phyloP scores from a whole-genome alignment of 768 basidiomycete species.

The Russula dissimulans region DNA sequence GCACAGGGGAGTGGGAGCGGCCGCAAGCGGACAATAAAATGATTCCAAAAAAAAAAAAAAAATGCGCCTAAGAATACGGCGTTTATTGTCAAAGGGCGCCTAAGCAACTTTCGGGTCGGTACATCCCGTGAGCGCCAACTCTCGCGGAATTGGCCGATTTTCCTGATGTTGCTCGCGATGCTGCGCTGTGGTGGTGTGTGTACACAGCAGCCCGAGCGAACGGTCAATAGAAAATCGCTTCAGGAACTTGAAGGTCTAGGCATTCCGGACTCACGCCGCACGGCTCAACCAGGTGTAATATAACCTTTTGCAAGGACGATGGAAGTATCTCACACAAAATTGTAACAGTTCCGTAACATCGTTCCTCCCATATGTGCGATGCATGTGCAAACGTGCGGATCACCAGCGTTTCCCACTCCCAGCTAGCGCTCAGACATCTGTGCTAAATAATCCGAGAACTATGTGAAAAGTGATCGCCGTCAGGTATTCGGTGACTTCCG shows the following conservation, averaged over 20 bases:
- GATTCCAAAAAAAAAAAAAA: too few species aligned
- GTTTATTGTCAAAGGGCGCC: too few species aligned
- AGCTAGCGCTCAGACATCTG: constrained; percentile 29
- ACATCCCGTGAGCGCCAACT: too few species aligned
- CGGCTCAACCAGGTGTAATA: neutral
- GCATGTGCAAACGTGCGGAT: too few species aligned
- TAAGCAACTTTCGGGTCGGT: too few species aligned
- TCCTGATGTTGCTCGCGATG: too few species aligned
- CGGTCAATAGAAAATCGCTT: neutral
- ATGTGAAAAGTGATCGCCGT: neutral
- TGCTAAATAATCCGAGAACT: constrained; percentile 46
- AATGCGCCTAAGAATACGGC: too few species aligned
- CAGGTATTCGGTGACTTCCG: neutral
- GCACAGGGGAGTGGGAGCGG: too few species aligned
- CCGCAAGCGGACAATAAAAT: too few species aligned
- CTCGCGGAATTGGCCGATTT: too few species aligned
- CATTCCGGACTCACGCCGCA: neutral
- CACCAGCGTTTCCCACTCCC: neutral
- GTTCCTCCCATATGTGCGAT: neutral
- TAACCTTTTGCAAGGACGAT: neutral
- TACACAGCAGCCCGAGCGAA: too few species aligned
- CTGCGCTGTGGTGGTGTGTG: too few species aligned
- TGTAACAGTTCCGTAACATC: neutral
- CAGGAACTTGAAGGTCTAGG: neutral
- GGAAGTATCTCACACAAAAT: neutral